Percentiles rank a stretch among this genome's conserved stretches.
Evolutionary conservation across 2,329 filamentous ascomycete genomes (phyloP).

Genomic region (Colletotrichum lindemuthianum): DNA sequence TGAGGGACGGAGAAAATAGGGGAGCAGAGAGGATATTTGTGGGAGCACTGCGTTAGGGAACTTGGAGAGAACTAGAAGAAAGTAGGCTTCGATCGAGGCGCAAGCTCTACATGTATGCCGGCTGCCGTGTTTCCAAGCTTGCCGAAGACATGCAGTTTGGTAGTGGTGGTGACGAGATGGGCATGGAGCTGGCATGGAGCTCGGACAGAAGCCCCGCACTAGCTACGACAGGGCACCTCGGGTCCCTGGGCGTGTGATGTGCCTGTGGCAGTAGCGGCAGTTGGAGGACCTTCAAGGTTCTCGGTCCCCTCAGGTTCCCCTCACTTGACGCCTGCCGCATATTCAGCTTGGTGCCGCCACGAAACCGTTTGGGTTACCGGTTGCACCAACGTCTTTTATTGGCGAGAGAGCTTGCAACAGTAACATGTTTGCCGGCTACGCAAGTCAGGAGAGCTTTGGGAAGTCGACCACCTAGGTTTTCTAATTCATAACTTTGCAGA

Average conservation of each 20-base stretch:
- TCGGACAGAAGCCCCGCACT: constrained; percentile 34
- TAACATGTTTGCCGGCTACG: too few relatives aligned
- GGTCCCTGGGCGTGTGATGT: too few relatives aligned
- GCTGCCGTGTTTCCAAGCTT: constrained; percentile 19
- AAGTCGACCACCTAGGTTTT: too few relatives aligned
- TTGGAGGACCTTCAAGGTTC: constrained; percentile 31
- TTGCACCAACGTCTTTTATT: too few relatives aligned
- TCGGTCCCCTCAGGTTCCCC: background rate
- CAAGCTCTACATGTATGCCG: background rate
- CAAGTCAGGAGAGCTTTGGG: background rate
- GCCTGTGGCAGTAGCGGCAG: constrained; percentile 16
- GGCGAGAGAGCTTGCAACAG: too few relatives aligned
- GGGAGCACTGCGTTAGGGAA: too few relatives aligned
- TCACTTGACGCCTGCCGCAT: too few relatives aligned
- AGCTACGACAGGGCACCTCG: constrained; percentile 24
- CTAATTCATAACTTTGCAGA: too few relatives aligned
- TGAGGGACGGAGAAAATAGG: constrained; percentile 10
- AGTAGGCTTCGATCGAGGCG: background rate
- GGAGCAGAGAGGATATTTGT: too few relatives aligned
- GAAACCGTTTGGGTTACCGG: constrained; percentile 2
- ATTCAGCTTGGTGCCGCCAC: background rate
- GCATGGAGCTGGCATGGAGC: constrained; percentile 28
- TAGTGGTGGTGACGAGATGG: constrained; percentile 2
- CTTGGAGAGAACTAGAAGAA: background rate
- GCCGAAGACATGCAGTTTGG: background rate